Conservation (phyloP, 768 basidiomycete genomes). For the Lactarius trivialis region DNA sequence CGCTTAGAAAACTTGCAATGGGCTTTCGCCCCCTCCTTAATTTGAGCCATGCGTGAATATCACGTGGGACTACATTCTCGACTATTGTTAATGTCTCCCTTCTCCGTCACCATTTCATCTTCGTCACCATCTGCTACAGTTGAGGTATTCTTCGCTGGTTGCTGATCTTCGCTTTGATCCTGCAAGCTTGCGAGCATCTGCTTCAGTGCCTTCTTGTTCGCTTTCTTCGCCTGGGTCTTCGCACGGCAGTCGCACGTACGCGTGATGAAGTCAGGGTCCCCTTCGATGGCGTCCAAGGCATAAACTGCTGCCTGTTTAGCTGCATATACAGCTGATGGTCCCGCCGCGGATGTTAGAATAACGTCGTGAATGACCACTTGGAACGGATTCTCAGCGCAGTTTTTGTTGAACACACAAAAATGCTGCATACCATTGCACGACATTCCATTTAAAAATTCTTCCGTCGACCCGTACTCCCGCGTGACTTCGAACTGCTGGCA, state of each 20-base stretch:
- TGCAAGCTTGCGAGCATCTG: constrained; percentile 26
- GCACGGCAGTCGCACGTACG: constrained; percentile 62
- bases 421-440: constrained; percentile 44
- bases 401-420: background rate
- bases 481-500: constrained; percentile 59
- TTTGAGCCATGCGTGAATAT: background rate
- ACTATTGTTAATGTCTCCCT: background rate
- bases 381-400: constrained; percentile 9
- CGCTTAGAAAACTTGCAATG: constrained; percentile 1
- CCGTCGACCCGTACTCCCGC: constrained; percentile 33
- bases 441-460: constrained; percentile 32
- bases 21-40: background rate
- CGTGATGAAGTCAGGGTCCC: constrained; percentile 54
- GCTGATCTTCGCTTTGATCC: constrained; percentile 23
- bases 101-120: background rate
- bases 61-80: constrained; percentile 1
- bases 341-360: constrained; percentile 52
- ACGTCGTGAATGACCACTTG: constrained; percentile 65
- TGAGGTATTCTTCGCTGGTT: constrained; percentile 6
- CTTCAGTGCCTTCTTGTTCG: constrained; percentile 34
- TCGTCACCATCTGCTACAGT: constrained; percentile 1
- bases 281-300: constrained; percentile 66
- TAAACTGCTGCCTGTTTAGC: constrained; percentile 53
- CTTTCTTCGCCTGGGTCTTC: constrained; percentile 31
- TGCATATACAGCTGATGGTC: constrained; percentile 45